A percentile compares a stretch with the other conserved stretches of the same genome.
Evolutionary conservation across 2,329 filamentous ascomycete genomes (phyloP).

Genomic region (Aspergillus sp.): DNA sequence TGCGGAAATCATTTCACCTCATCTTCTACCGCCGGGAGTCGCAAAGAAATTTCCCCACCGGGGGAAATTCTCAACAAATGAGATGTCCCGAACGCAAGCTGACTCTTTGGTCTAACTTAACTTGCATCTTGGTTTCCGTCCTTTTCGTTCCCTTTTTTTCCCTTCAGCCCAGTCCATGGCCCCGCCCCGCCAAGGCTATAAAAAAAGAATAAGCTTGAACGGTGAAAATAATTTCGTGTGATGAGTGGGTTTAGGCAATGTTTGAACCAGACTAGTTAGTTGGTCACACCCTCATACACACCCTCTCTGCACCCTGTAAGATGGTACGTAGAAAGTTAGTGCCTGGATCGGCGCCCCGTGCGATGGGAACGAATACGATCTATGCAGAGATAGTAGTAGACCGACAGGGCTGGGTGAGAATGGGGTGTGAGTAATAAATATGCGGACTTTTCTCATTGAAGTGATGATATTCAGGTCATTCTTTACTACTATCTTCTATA

Average conservation of each 20-base stretch:
- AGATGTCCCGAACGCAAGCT: not conserved
- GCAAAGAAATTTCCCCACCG: not conserved
- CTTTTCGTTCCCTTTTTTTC: too few relatives aligned
- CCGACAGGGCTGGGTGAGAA: too few relatives aligned
- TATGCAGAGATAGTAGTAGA: not conserved
- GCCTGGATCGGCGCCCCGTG: not conserved
- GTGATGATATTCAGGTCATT: not conserved
- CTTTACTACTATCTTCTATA: not conserved
- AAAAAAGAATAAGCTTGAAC: constrained; percentile 3
- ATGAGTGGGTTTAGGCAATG: not conserved
- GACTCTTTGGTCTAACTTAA: not conserved
- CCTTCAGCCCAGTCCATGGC: not conserved
- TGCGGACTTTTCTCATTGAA: not conserved
- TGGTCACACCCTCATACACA: too few relatives aligned
- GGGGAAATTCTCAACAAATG: not conserved
- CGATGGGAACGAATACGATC: constrained; percentile 5
- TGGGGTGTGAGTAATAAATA: too few relatives aligned
- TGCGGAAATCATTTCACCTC: too few relatives aligned
- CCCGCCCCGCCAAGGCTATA: not conserved
- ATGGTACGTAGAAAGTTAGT: not conserved
- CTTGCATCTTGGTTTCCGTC: too few relatives aligned
- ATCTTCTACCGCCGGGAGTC: too few relatives aligned
- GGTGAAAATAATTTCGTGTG: too few relatives aligned
- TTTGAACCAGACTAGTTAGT: not conserved
- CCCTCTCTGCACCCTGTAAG: too few relatives aligned